These are phyloP conservation scores for Eucalyptus urophylla DNA, from an alignment of 345 rosid species.

Conservation along the genomic window DNA sequence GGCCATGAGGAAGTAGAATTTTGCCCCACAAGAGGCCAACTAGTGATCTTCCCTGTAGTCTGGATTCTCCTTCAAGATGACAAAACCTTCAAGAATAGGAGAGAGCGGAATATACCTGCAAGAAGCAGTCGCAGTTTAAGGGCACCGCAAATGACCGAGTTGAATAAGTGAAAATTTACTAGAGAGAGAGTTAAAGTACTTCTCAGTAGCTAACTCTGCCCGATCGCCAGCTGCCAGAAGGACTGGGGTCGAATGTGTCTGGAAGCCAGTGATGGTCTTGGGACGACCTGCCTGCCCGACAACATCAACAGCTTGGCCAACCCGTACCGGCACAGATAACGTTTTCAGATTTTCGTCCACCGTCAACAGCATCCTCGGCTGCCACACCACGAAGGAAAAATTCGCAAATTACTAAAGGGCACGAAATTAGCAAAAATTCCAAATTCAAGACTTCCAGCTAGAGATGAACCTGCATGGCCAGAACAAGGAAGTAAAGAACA, in stretches of 20 bases:
- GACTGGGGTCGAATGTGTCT: constrained; percentile 92
- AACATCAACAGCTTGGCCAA: constrained; percentile 96
- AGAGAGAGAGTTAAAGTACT: constrained; percentile 24
- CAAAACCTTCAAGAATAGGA: constrained; percentile 86
- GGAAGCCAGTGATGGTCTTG: constrained; percentile 92
- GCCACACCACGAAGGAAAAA: neutral
- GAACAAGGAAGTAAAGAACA: constrained; percentile 75
- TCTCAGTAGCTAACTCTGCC: constrained; percentile 92
- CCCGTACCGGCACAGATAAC: constrained; percentile 73
- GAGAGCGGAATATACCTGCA: constrained; percentile 80
- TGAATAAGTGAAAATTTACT: neutral
- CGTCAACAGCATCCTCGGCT: constrained; percentile 94
- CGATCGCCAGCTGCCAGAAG: constrained; percentile 93
- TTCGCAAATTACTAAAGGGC: neutral
- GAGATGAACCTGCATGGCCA: constrained; percentile 84
- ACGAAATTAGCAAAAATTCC: neutral
- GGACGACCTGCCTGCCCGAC: constrained; percentile 98
- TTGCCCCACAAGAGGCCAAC: neutral
- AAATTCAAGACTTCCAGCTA: neutral
- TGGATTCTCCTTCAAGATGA: constrained; percentile 78
- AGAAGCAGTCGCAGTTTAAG: neutral
- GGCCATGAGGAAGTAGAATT: neutral
- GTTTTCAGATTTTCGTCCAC: constrained; percentile 84
- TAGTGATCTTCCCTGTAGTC: constrained; percentile 59
- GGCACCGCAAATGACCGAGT: neutral